Conservation (phyloP, 2,329 filamentous ascomycete genomes). For the Ceratocystis harringtonii region DNA sequence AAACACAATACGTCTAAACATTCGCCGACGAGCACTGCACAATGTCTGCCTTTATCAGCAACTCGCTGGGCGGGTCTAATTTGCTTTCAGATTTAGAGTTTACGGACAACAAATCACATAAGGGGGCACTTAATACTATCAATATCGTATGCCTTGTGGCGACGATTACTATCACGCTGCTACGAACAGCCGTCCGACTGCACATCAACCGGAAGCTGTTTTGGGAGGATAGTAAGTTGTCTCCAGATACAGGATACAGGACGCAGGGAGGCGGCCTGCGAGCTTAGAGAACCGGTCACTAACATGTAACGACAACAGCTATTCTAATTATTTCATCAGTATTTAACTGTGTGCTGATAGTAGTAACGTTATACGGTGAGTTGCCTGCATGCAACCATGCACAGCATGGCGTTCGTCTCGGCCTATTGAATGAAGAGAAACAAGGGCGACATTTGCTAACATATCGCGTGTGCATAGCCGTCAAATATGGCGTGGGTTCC, state of each 20-base stretch:
- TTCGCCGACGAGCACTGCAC: neutral
- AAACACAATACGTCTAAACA: neutral
- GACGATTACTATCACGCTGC: conserved; percentile 4
- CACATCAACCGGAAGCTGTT: conserved; percentile 10
- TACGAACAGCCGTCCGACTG: conserved; percentile 12
- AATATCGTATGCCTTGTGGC: conserved; percentile 1
- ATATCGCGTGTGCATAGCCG: neutral
- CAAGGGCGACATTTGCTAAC: conserved; percentile 6
- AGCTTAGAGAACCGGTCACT: neutral
- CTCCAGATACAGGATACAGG: neutral
- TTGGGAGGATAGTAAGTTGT: conserved; percentile 16
- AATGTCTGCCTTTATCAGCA: conserved; percentile 1
- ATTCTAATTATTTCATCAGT: conserved; percentile 10
- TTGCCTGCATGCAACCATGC: neutral
- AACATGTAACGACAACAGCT: neutral
- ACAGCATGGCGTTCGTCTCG: no score
- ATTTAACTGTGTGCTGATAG: conserved; percentile 5
- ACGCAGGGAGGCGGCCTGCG: neutral
- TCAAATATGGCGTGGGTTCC: conserved; percentile 13
- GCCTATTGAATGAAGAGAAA: neutral
- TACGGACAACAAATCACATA: conserved; percentile 2
- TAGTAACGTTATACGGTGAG: conserved; percentile 9
- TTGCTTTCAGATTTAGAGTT: conserved; percentile 11
- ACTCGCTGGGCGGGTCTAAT: neutral
- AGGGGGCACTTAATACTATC: neutral